phyloP scores from a whole-genome alignment of 2,329 filamentous ascomycete genomes.

The Ramularia endophylla region DNA sequence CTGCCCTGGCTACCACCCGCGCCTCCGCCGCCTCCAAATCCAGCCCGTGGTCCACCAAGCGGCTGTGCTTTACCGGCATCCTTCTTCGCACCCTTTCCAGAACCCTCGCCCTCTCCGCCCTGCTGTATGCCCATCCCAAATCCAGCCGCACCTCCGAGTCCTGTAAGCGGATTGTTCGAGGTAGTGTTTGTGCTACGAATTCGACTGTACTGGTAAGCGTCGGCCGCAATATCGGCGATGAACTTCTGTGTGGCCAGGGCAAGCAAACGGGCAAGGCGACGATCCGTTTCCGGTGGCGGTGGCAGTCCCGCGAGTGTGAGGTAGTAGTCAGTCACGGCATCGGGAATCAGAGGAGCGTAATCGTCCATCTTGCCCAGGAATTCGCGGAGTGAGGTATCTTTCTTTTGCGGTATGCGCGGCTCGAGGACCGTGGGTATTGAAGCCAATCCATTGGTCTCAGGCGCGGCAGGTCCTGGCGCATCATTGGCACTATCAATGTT shows the following conservation, averaged over 20 bases:
- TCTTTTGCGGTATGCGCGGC: slow-evolving; percentile 66
- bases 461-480: slow-evolving; percentile 50
- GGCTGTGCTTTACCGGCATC: slow-evolving; percentile 35
- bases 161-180: slow-evolving; percentile 86
- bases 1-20: slow-evolving; percentile 83
- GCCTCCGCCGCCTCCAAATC: slow-evolving; percentile 74
- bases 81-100: slow-evolving; percentile 43
- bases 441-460: slow-evolving; percentile 70
- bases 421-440: slow-evolving; percentile 34
- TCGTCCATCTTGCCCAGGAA: slow-evolving; percentile 97
- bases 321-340: slow-evolving; percentile 97
- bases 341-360: slow-evolving; percentile 97
- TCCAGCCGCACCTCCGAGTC: slow-evolving; percentile 67
- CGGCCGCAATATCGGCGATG: slow-evolving; percentile 92
- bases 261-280: slow-evolving; percentile 83
- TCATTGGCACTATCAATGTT: slow-evolving; percentile 36
- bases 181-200: slow-evolving; percentile 91
- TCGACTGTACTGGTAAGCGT: slow-evolving; percentile 95
- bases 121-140: slow-evolving; percentile 57
- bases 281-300: slow-evolving; percentile 83
- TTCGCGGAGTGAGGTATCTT: slow-evolving; percentile 87
- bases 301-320: slow-evolving; percentile 93
- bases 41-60: slow-evolving; percentile 43
- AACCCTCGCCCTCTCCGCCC: slow-evolving; percentile 49
- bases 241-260: slow-evolving; percentile 99